Evolutionary conservation across 139 green algal genomes (phyloP), one percentile per base, ranked within the genome.

Genomic region (Asterochloris erici): DNA sequence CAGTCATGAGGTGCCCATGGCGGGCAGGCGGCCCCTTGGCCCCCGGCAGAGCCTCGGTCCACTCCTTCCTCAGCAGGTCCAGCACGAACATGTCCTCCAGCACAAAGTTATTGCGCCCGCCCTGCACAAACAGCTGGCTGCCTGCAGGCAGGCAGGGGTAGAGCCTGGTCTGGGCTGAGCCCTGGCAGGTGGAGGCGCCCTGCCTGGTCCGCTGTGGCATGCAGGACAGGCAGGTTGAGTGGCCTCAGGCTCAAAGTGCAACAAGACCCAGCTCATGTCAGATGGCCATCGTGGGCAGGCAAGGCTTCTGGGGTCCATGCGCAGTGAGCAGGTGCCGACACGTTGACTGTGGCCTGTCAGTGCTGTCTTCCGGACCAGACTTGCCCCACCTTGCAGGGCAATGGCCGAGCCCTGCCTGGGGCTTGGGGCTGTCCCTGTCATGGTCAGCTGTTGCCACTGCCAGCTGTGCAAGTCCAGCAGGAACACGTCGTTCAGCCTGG

Each of bases 91-190:
- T 81, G 86, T 98, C 94, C 54, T 96, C 90, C 79, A 96, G 85
- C 77, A 97, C 91, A 76, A 97, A 97, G 88, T 96, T 95, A 84
- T 89, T 93, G n/a, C 79, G 63, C n/a, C 94, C 94, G 26, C 93
- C 94, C 80, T 95, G 88, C 26, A 98, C 63, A 71, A 91, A 94
- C 66, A 96, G 74, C 64, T 85, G 61, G 69, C 82, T 89, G 66
- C 84, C 83, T 84, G 27, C 79, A 69, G 17, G 28, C 68, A 64
- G 27, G 64, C 17, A 24, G 4, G 21, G 66, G 66, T 71, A 26
- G 66, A 71, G 66, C 66, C 2, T 10, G 17, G 19, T 71, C 21
- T 21, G 19, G 17, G 66, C 21, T 24, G 17, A 71, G 4, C 66
- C 66, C 66, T 71, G 66, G 38, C 38, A 71, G 2, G 19, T 71